Evolutionary conservation across 1,284 basidiomycete species (phyloP), one percentile per base, ranked within the genome.

Genomic region (Marasmius sp.): DNA sequence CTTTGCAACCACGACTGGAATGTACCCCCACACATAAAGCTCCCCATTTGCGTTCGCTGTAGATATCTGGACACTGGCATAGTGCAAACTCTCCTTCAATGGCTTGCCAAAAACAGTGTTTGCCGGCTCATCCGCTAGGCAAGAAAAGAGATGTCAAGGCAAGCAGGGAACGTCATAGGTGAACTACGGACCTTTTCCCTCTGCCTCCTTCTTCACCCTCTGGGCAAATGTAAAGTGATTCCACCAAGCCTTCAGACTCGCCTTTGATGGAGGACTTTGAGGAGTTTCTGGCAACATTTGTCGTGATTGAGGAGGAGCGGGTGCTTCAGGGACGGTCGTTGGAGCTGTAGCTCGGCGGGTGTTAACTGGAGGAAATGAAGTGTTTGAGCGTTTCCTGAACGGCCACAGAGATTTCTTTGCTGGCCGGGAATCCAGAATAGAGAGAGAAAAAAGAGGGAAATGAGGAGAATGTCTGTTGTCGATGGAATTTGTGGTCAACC

Each of bases 1-100:
- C 76, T 98, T 97, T 61, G 96, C 97, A 41, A 99, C 96, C 61
- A 98, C 93, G 59, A 98, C 93, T 9, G 97, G 97, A 49, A 99
- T 94, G 72, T 93, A 94, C 1, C 97, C 94, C 91, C 92, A 95
- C 6, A 94, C 91, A 71, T 93, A 94, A 22, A 94, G 80, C 65
- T 90, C 86, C 9, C 92, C 94, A 65, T 89, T 88, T 14, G 88
- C 81, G 61, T 91, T 92, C 12, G 92, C 89, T n/a, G 96, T 96
- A 18, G 92, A 94, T 73, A 99, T 98, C 71, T 97, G 94, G 1
- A 97, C 95, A 69, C 87, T 92, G 20, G 97, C 96, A 73, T 92
- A 92, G 69, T 86, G 85, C 68, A 98, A 81, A 60, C 91, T 92
- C 70, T 95, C 91, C 64, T 85, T 85, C 66, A 98, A 85, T 6